Base-by-base conservation (phyloP, 805 yeast genomes). In the Metschnikowia lachancei region DNA sequence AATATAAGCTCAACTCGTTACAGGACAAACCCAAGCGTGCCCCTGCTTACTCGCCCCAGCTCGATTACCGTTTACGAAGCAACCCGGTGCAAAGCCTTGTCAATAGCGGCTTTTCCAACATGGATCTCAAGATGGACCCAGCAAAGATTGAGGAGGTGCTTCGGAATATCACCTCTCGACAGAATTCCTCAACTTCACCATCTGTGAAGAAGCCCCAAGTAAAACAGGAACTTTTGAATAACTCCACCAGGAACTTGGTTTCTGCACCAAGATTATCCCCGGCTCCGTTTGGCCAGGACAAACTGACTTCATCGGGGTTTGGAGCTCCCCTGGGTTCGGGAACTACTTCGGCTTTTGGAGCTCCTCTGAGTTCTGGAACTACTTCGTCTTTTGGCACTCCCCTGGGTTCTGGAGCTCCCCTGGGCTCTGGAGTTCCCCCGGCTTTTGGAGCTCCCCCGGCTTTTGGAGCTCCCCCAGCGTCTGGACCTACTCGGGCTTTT, bases 1-100 rank as follows among this genome's bases (percentile, higher is more conserved):
- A 63, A 43, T 72, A 72, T 51, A 71, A 72, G 44, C 59, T 72
- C 33, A 62, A 63, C 49, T 67, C 76, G 1, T 41, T 65, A 13
- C 61, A 57, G 17, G 75, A 67, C 6, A 72, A 72, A 40, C 69
- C 77, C 7, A 69, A 63, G 39, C 47, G 61, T n/a, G 38, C 71
- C 0, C 75, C 63, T 30, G 55, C 70, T 0, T 66, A 61, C 46
- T 69, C 76, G 0, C 41, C 53, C 0, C 67, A 63, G 46, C 45
- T 72, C 30, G 66, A 68, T 45, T 26, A 19, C 19, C 63, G 68
- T 40, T 50, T 60, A n/a, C 53, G 51, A 10, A 62, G 64, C 5
- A 51, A 43, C 22, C 46, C 54, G 6, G 52, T 63, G 24, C 57
- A 59, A 24, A 49, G 47, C n/a, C 64, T 67, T 35, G 63, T 72